Base-by-base conservation (phyloP, 106 monocot genomes). In the Dendrobium nobile region DNA sequence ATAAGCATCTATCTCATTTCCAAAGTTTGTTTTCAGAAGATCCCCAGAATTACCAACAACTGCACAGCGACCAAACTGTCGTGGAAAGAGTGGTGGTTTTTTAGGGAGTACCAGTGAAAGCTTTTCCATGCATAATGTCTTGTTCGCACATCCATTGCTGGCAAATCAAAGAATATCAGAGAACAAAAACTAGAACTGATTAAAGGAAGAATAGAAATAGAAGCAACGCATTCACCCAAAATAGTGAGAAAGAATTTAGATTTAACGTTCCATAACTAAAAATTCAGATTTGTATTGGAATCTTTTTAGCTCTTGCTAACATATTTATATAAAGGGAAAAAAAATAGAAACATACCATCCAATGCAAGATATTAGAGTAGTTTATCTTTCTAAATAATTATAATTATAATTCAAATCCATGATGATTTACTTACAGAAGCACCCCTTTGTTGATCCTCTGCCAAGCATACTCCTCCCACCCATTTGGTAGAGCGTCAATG, bases 21-120 rank as follows among this genome's bases (percentile, higher is more conserved):
- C 98, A 88, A 99, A 99, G 9, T 86, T 89, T 80, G 95, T 99
- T 87, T 95, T 92, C 41, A 99, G 87, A 85, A 99, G 95, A 83
- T 99, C 98, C n/a, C 98, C 98, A 77, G 98, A 99, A 81, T 99
- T 99, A 17, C 98, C 98, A 88, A 99, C 89, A 76, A 99, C 98
- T 77, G 98, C 98, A 87, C 98, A 99, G 22, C 89, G 84, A 43
- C 82, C 88, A 91, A 90, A 99, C 73, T 95, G 98, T 10, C 80
- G 91, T 19, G 98, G 98, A 31, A 86, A 58, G 77, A 87, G 85
- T 26, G 98, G 95, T 11, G 98, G 89, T 74, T 87, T 93, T 82
- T 91, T 88, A 54, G 95, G 95, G 76, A 99, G 95, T 48, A 95
- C 98, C 72, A 89, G 27, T 16, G 94, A 79, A 75, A 99, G 94